These are phyloP conservation scores for Chlorella ohadii DNA, from an alignment of 139 green algal species.

Conservation along the genomic window DNA sequence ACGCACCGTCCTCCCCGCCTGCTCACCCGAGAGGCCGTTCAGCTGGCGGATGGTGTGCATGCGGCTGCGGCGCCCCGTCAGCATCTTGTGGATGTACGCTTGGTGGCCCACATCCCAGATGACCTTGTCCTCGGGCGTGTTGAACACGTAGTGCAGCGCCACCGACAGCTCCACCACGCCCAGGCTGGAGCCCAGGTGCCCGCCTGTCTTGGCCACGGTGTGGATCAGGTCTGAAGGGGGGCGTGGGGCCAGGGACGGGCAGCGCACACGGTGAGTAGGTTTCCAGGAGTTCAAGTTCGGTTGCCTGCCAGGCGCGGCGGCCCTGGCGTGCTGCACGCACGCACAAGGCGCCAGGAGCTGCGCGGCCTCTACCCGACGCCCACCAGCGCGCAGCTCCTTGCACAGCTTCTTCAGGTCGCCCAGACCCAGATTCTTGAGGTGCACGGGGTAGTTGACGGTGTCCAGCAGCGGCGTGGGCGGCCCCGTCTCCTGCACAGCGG, in stretches of 20 bases:
- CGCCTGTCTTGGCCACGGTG: conserved; percentile 75
- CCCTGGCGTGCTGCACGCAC: too few species aligned
- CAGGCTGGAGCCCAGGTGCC: conserved; percentile 94
- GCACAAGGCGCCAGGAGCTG: background rate
- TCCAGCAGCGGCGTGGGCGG: conserved; percentile 95
- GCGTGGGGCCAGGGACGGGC: background rate
- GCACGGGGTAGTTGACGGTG: conserved; percentile 97
- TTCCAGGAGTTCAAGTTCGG: too few species aligned
- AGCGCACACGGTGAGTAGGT: too few species aligned
- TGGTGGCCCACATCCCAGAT: conserved; percentile 98
- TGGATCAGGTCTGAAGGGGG: conserved; percentile 88
- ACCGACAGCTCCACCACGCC: conserved; percentile 98
- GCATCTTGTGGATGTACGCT: conserved; percentile 98
- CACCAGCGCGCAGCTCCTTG: conserved; percentile 88
- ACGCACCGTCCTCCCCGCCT: background rate
- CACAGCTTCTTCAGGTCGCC: conserved; percentile 93
- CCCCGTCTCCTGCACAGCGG: conserved; percentile 68
- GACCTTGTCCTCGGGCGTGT: conserved; percentile 88
- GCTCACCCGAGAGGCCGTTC: conserved; percentile 86
- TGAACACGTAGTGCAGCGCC: conserved; percentile 98
- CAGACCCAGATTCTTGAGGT: conserved; percentile 97
- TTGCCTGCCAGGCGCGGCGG: too few species aligned
- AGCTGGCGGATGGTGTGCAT: conserved; percentile 96
- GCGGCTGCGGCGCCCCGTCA: conserved; percentile 89
- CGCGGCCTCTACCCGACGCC: background rate